Evolutionary conservation across 768 basidiomycete genomes (phyloP).

Genomic region (Dioszegia crocea): DNA sequence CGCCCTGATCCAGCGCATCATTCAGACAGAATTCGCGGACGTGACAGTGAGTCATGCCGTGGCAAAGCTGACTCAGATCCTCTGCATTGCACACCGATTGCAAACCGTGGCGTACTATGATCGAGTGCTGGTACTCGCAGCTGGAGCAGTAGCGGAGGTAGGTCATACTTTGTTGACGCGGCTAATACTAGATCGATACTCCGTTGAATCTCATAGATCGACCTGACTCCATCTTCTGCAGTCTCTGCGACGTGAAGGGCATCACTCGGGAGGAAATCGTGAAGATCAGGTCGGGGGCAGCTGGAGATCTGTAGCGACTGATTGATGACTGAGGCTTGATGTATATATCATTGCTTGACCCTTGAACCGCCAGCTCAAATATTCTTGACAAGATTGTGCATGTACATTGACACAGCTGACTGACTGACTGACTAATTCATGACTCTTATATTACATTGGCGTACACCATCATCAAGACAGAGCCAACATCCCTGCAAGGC

Average conservation of each 20-base stretch:
- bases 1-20: constrained; percentile 50
- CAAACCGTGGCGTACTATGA: constrained; percentile 48
- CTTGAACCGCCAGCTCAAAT: too few species aligned
- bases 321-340: not conserved
- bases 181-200: not conserved
- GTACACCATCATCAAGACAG: not conserved
- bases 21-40: too few species aligned
- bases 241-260: constrained; percentile 14
- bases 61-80: constrained; percentile 14
- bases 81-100: constrained; percentile 35
- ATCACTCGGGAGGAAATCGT: constrained; percentile 2
- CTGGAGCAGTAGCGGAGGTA: constrained; percentile 39
- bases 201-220: not conserved
- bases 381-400: too few species aligned
- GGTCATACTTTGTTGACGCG: constrained; percentile 47
- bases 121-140: constrained; percentile 46
- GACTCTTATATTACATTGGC: not conserved
- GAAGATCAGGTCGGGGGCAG: not conserved
- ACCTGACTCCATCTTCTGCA: constrained; percentile 1
- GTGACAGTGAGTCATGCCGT: too few species aligned
- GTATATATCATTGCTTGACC: not conserved
- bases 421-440: constrained; percentile 5
- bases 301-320: not conserved
- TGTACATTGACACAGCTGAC: too few species aligned
- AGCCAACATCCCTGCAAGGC: not conserved